These are phyloP conservation scores for Globisporangium emineosum DNA, from an alignment of 352 stramenopile genomes.

Conservation along the genomic window DNA sequence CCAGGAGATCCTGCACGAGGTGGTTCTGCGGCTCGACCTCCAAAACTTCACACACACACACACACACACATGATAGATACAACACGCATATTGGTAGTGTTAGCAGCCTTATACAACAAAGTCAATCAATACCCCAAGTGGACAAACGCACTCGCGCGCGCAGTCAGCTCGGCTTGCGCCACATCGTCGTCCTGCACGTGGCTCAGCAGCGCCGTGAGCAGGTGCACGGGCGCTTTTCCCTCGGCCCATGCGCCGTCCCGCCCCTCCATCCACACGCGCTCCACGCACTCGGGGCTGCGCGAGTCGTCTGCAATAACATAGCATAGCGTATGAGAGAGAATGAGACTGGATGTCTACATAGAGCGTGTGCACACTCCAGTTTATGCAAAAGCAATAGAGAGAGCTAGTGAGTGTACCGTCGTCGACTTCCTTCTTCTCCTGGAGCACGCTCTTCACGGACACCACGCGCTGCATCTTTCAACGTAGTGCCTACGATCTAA, in stretches of 20 bases:
- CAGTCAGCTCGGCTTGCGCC: conserved; percentile 41
- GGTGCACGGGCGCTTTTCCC: conserved; percentile 53
- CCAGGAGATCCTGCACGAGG: conserved; percentile 62
- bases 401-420: background rate
- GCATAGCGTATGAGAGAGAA: background rate
- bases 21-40: conserved; percentile 53
- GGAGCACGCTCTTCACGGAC: conserved; percentile 28
- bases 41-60: conserved; percentile 36
- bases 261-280: conserved; percentile 59
- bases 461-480: conserved; percentile 29
- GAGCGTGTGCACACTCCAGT: background rate
- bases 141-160: conserved; percentile 38
- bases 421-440: conserved; percentile 23
- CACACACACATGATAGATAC: background rate
- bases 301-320: conserved; percentile 4
- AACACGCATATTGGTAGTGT: too few species aligned
- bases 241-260: conserved; percentile 58
- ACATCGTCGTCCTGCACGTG: conserved; percentile 57
- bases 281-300: conserved; percentile 40
- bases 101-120: background rate
- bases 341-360: background rate
- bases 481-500: background rate
- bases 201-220: conserved; percentile 54
- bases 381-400: background rate
- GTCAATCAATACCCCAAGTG: background rate